A percentile compares a stretch with the other conserved stretches of the same genome.
These are phyloP conservation scores for Solioccasus polychromus DNA, from an alignment of 768 basidiomycete species.

Conservation along the genomic window DNA sequence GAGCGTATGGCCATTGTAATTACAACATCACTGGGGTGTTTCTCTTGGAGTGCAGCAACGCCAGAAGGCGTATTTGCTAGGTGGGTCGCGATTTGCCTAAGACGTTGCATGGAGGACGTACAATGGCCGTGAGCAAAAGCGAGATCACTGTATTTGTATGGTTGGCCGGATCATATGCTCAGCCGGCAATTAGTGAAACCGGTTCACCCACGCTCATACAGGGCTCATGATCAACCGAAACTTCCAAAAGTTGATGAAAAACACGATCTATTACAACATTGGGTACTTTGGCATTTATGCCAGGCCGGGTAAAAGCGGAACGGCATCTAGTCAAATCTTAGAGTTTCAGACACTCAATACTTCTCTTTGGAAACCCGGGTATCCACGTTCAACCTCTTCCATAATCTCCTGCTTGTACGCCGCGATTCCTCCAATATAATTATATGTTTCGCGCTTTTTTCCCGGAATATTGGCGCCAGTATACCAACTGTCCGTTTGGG, in stretches of 20 bases:
- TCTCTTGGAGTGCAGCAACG: constrained; percentile 50
- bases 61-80: constrained; percentile 45
- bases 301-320: too few relatives aligned
- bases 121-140: too few relatives aligned
- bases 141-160: too few relatives aligned
- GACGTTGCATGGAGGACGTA: constrained; percentile 65
- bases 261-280: too few relatives aligned
- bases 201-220: too few relatives aligned
- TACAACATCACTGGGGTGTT: constrained; percentile 75
- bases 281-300: too few relatives aligned
- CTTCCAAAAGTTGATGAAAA: too few relatives aligned
- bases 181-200: too few relatives aligned
- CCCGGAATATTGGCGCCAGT: background rate
- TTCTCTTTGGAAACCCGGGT: constrained; percentile 4
- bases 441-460: background rate
- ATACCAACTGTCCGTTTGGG: background rate
- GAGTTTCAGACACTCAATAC: too few relatives aligned
- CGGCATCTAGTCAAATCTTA: too few relatives aligned
- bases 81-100: constrained; percentile 65
- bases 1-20: constrained; percentile 79
- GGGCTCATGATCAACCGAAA: too few relatives aligned
- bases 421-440: background rate
- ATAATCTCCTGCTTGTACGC: constrained; percentile 2
- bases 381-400: background rate
- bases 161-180: too few relatives aligned